Base-by-base conservation (phyloP, 352 stramenopile genomes). In the Salisapilia sapeloensis region DNA sequence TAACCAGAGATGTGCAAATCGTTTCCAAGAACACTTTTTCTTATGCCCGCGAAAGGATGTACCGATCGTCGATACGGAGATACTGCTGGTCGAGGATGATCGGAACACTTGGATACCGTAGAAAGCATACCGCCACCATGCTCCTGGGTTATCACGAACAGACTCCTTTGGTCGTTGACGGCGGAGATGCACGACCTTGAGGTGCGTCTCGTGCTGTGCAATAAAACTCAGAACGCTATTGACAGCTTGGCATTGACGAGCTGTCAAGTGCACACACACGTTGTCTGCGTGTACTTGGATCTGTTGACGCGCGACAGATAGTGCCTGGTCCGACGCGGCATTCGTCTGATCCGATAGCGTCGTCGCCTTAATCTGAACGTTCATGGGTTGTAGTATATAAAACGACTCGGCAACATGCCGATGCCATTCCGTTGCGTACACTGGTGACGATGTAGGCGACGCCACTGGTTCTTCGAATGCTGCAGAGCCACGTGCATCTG, bases 81-180 rank as follows among this genome's bases (percentile, higher is more conserved):
- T 32, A 12, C 29, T 23, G 2, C 46, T 50, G 20, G 38, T 39
- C 12, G 48, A 33, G 12, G 24, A 21, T 11, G 42, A 24, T 17
- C 25, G 29, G 34, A 87, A 39, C 13, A 80, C 45, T 34, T 75
- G 58, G 14, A 81, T 67, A 15, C 69, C 67, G 22, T 63, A 60
- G 8, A 87, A 38, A 1, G 71, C 75, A 21, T 91, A 87, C 35
- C 74, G 45, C 75, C 75, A 91, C 75, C 75, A 91, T 30, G 48
- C 33, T 18, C 40, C 60, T 2, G 60, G 46, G 23, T 84, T 57
- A 2, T 50, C 50, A 10, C 47, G 52, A 16, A 83, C 42, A 9
- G 65, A 38, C 20, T 65, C 52, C 9, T 35, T 59, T 12, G 71
- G 71, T 6, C 75, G 56, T 22, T 78, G 66, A 30, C 62, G 60